Evolutionary conservation across 192 early-diverging fungal genomes (phyloP).

Genomic region (Diversispora eburnea): DNA sequence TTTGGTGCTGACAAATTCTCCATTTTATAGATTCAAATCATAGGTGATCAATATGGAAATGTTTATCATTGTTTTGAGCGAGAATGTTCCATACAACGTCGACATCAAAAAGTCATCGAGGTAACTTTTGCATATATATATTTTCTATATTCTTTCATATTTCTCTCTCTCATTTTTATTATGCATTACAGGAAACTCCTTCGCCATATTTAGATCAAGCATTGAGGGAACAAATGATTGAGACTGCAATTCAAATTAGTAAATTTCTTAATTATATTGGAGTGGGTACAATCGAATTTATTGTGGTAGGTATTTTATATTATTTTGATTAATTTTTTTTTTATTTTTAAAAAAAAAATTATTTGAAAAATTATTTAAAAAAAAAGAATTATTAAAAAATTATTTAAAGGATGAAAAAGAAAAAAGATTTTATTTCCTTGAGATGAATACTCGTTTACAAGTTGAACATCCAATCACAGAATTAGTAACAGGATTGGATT

Average conservation of each 20-base stretch:
- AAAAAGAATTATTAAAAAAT: not conserved
- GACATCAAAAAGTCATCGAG: conserved; percentile 61
- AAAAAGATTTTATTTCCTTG: conserved; percentile 75
- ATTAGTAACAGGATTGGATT: conserved; percentile 77
- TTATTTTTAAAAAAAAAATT: not conserved
- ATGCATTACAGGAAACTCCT: conserved; percentile 76
- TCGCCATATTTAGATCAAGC: conserved; percentile 58
- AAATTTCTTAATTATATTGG: conserved; percentile 70
- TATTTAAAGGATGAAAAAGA: conserved; percentile 48
- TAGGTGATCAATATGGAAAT: conserved; percentile 45
- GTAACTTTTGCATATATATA: not conserved
- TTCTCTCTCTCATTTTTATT: too few relatives aligned
- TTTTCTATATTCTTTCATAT: not conserved
- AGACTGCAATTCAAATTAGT: conserved; percentile 67
- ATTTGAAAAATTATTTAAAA: not conserved
- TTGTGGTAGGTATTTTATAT: conserved; percentile 25
- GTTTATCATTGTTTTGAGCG: conserved; percentile 83
- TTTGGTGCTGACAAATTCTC: conserved; percentile 43
- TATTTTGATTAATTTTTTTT: not conserved
- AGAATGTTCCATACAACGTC: conserved; percentile 78
- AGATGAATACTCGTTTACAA: conserved; percentile 79
- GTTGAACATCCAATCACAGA: conserved; percentile 82
- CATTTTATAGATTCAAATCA: not conserved
- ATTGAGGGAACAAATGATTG: conserved; percentile 66
- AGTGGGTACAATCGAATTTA: conserved; percentile 74